phyloP scores from a whole-genome alignment of 208 protist genomes.

The Strigomonas galati region DNA sequence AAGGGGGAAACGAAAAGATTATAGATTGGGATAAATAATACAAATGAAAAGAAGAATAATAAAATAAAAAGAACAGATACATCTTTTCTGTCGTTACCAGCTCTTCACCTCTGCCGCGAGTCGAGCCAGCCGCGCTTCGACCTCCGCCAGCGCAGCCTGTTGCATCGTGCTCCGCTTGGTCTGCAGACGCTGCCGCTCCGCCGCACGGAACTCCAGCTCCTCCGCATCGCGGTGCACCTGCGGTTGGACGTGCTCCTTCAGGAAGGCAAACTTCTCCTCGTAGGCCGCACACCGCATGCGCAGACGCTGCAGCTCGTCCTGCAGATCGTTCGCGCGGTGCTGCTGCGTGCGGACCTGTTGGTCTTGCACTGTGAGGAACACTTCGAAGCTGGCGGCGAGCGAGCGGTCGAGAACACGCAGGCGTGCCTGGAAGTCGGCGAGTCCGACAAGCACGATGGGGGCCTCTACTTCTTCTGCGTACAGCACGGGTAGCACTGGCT shows the following conservation, averaged over 20 bases:
- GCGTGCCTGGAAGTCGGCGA: too few relatives aligned
- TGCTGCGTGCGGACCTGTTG: conserved; percentile 7
- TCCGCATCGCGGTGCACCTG: conserved; percentile 24
- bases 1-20: background rate
- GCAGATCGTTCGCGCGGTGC: conserved; percentile 4
- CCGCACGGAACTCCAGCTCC: conserved; percentile 21
- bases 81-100: background rate
- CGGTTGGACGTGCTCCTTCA: conserved; percentile 36
- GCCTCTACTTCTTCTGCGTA: background rate
- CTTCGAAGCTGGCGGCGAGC: background rate
- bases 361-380: background rate
- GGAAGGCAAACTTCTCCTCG: conserved; percentile 30
- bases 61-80: background rate
- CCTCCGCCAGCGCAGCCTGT: too few relatives aligned
- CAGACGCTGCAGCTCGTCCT: conserved; percentile 24
- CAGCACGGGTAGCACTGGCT: background rate
- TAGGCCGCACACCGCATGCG: conserved; percentile 24
- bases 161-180: too few relatives aligned
- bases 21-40: conserved; percentile 3
- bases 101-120: background rate
- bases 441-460: background rate
- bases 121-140: too few relatives aligned
- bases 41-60: background rate
- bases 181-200: too few relatives aligned
- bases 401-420: background rate